Evolutionary conservation across 2,329 filamentous ascomycete genomes (phyloP), one percentile per base, ranked within the genome.

Genomic region (Bipolaris gigantea): DNA sequence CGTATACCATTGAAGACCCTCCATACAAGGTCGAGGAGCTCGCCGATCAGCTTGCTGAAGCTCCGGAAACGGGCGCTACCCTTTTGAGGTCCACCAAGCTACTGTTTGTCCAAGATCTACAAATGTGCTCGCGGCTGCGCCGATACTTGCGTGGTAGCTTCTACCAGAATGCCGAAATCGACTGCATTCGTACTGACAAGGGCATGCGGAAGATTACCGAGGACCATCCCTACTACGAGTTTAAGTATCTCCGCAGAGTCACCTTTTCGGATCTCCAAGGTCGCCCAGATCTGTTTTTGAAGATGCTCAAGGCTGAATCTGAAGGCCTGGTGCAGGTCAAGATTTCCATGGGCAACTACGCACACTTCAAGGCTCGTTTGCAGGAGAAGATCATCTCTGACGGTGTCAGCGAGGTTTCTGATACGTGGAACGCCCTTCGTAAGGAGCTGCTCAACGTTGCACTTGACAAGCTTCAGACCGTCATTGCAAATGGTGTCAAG

Each of bases 281-380:
- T 48, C 87, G 89, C 48, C 94, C 94, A 1, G 92, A 97, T 61
- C 80, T 96, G 23, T 99, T 94, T 72, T 79, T 99, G 51, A 93
- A 95, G 76, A 99, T 99, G 94, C 86, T 97, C 74, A 95, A 92
- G 73, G 94, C 94, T 1, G 94, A 99, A 73, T 89, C 94, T 66
- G 94, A 99, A 72, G 92, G 93, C 2, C 80, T 99, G 1, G 83
- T 99, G 13, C 90, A 96, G 55, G 90, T 99, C 50, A 87, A 85
- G 63, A 84, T 97, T 16, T 84, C 83, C 13, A 83, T 97, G 72
- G 85, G 90, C 64, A 86, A 89, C 50, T 87, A 89, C 64, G 84
- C 87, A 6, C 83, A 88, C 32, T 92, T 96, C 78, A 86, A 86
- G 53, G 84, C 85, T 46, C 85, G 89, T 48, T 82, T 99, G 4